A percentile compares a stretch with the other conserved stretches of the same genome.
Conservation (phyloP, 2,329 filamentous ascomycete species). For the Pestalotiopsis sp. region DNA sequence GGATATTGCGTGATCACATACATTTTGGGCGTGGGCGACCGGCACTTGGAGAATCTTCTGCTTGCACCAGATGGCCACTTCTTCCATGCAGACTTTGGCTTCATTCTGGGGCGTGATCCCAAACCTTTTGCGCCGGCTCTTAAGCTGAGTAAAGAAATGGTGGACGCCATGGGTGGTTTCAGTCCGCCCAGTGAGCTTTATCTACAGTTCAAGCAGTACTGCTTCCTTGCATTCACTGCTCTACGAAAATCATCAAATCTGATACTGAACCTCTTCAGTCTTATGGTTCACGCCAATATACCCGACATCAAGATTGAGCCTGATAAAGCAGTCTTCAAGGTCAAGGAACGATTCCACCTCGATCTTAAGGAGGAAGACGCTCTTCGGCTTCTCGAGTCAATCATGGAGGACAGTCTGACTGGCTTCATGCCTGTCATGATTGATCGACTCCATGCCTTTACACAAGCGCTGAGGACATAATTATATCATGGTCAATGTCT, state of each 20-base stretch:
- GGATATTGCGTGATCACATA: constrained; percentile 99
- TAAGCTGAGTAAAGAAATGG: constrained; percentile 98
- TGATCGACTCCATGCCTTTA: constrained; percentile 90
- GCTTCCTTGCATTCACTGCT: constrained; percentile 91
- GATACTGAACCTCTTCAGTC: constrained; percentile 90
- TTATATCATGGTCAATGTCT: not conserved
- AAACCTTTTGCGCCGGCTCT: constrained; percentile 97
- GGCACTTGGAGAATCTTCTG: constrained; percentile 93
- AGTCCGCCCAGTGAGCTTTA: constrained; percentile 73
- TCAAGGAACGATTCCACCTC: constrained; percentile 90
- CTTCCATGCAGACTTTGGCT: constrained; percentile 98
- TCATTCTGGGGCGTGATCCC: constrained; percentile 94
- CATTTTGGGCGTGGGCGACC: constrained; percentile 92
- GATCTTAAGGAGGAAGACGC: constrained; percentile 93
- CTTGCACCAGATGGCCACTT: constrained; percentile 90
- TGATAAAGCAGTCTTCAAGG: constrained; percentile 92
- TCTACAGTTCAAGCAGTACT: constrained; percentile 89
- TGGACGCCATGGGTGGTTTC: constrained; percentile 94
- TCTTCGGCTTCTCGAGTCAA: constrained; percentile 80
- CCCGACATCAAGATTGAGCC: constrained; percentile 91
- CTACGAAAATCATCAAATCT: constrained; percentile 87
- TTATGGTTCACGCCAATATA: constrained; percentile 98
- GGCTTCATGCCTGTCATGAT: constrained; percentile 93
- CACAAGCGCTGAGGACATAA: constrained; percentile 85
- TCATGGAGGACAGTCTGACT: constrained; percentile 89